Percentiles rank a stretch among this genome's conserved stretches.
Conservation (phyloP, 176 grass and related monocot genomes). For the Aegilops speltoides region DNA sequence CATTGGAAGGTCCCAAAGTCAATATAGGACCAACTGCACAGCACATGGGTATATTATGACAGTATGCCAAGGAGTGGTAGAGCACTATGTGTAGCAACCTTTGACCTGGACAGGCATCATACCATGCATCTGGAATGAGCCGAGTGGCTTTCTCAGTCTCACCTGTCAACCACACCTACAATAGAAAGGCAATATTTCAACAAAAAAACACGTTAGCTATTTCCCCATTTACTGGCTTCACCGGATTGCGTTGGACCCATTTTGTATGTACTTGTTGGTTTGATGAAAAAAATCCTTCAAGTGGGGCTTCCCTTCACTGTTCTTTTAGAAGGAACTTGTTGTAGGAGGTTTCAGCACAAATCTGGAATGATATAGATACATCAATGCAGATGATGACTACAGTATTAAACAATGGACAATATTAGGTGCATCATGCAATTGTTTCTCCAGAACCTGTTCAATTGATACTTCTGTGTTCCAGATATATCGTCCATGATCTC, state of each 20-base stretch:
- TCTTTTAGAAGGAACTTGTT: not conserved
- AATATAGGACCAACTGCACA: not conserved
- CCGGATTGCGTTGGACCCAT: not conserved
- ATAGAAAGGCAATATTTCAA: not conserved
- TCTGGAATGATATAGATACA: not conserved
- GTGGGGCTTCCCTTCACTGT: not conserved
- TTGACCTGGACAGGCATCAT: not conserved
- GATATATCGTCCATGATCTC: not conserved
- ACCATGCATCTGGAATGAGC: not conserved
- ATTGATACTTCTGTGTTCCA: not conserved
- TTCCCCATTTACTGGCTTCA: not conserved
- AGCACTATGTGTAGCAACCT: not conserved
- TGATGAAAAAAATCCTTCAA: not conserved
- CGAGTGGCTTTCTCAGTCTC: not conserved
- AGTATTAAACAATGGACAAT: not conserved
- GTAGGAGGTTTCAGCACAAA: not conserved
- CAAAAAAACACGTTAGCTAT: not conserved
- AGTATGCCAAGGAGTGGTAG: constrained; percentile 11
- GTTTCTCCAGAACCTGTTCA: not conserved
- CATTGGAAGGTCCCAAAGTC: not conserved
- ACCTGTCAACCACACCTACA: not conserved
- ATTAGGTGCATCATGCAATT: not conserved
- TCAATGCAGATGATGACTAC: not conserved
- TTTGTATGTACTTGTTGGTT: not conserved
- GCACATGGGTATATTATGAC: constrained; percentile 4